Conservation (phyloP, 805 yeast genomes). For the Monosporozyma aerobia region DNA sequence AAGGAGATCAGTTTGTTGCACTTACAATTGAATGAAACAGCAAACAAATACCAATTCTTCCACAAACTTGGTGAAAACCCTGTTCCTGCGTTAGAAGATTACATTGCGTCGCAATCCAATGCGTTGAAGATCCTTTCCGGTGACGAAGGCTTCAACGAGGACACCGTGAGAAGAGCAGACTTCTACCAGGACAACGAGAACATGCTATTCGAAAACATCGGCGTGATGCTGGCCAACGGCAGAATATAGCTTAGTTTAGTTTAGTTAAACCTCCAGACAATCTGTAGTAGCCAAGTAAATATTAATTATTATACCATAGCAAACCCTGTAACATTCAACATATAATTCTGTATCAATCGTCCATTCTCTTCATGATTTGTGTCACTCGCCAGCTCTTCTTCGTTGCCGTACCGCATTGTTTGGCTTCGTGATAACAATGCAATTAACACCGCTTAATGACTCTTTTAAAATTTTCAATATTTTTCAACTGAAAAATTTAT, state of each 20-base stretch:
- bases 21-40: slow-evolving; percentile 42
- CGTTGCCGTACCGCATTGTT: too few species aligned
- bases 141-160: slow-evolving; percentile 86
- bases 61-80: slow-evolving; percentile 69
- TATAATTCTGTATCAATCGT: neutral
- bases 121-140: slow-evolving; percentile 79
- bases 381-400: too few species aligned
- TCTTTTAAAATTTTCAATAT: too few species aligned
- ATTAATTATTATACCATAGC: too few species aligned
- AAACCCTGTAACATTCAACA: too few species aligned
- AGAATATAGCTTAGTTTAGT: slow-evolving; percentile 16
- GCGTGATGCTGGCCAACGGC: slow-evolving; percentile 48
- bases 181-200: slow-evolving; percentile 65
- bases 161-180: slow-evolving; percentile 71
- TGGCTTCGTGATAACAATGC: too few species aligned
- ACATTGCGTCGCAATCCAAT: slow-evolving; percentile 73
- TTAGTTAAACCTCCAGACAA: too few species aligned
- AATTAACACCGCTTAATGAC: too few species aligned
- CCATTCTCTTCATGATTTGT: too few species aligned
- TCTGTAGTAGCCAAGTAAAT: too few species aligned
- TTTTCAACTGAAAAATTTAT: too few species aligned
- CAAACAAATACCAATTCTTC: slow-evolving; percentile 72
- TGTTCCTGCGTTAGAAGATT: slow-evolving; percentile 57
- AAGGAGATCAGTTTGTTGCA: slow-evolving; percentile 35
- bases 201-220: slow-evolving; percentile 67